phyloP scores from a whole-genome alignment of 192 early-diverging fungal genomes.

The Kickxella alabastrina region DNA sequence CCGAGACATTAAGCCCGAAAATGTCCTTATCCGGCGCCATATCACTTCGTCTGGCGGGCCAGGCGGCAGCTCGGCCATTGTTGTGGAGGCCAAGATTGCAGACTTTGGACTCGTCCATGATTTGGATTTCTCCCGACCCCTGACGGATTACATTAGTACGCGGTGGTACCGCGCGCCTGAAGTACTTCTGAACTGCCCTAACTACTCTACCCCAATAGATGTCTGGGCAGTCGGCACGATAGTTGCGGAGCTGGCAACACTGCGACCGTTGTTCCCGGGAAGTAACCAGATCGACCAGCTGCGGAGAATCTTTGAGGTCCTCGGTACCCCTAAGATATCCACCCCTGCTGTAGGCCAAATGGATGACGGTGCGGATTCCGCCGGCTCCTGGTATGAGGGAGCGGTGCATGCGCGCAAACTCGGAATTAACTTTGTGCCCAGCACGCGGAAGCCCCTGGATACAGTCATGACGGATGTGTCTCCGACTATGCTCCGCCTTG shows the following conservation, averaged over 20 bases:
- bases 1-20: conserved; percentile 97
- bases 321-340: conserved; percentile 67
- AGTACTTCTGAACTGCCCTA: conserved; percentile 74
- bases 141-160: conserved; percentile 97
- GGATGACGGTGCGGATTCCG: conserved; percentile 9
- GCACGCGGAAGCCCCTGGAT: conserved; percentile 50
- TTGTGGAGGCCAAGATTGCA: conserved; percentile 76
- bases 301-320: conserved; percentile 73
- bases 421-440: conserved; percentile 63
- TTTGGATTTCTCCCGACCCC: conserved; percentile 81
- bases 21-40: conserved; percentile 67
- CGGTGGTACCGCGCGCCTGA: conserved; percentile 98
- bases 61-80: conserved; percentile 42
- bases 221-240: conserved; percentile 96
- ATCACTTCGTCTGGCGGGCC: conserved; percentile 21
- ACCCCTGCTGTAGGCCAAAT: conserved; percentile 12
- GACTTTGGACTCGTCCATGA: conserved; percentile 96
- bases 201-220: conserved; percentile 90
- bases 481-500: conserved; percentile 54
- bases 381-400: conserved; percentile 73
- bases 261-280: conserved; percentile 92
- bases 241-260: conserved; percentile 80
- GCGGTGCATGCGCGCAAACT: conserved; percentile 62
- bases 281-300: conserved; percentile 91
- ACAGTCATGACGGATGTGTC: conserved; percentile 61